Conservation (phyloP, 805 yeast genomes). For the Metschnikowia orientalis region DNA sequence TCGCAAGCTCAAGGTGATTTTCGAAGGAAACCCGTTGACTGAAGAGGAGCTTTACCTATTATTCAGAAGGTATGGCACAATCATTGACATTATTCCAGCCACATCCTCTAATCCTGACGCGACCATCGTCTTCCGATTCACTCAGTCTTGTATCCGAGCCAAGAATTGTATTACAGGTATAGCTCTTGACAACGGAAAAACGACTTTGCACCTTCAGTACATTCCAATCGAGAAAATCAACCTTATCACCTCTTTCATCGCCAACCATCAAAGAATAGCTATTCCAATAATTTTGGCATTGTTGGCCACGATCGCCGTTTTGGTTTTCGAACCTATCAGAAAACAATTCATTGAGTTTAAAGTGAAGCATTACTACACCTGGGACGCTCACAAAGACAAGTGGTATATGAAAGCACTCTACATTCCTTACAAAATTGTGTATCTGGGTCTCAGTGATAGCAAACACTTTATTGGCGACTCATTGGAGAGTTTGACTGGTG, state of each 20-base stretch:
- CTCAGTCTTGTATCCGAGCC: conserved; percentile 76
- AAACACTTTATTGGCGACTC: conserved; percentile 36
- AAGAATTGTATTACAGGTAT: conserved; percentile 88
- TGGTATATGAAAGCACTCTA: conserved; percentile 24
- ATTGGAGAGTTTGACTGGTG: conserved; percentile 11
- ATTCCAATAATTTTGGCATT: conserved; percentile 77
- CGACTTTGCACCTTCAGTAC: conserved; percentile 67
- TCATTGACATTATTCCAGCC: conserved; percentile 64
- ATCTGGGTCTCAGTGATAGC: conserved; percentile 27
- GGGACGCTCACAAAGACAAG: conserved; percentile 43
- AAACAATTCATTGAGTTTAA: conserved; percentile 72
- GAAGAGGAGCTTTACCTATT: conserved; percentile 79
- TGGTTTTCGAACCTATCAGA: conserved; percentile 90
- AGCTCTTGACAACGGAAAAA: conserved; percentile 50
- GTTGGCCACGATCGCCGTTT: conserved; percentile 74
- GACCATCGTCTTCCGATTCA: conserved; percentile 48
- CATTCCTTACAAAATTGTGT: conserved; percentile 25
- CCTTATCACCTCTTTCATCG: conserved; percentile 51
- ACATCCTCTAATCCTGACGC: conserved; percentile 47
- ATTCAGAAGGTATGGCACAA: conserved; percentile 83
- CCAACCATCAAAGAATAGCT: conserved; percentile 76
- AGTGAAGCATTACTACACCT: conserved; percentile 55
- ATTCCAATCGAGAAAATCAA: conserved; percentile 52
- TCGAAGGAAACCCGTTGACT: conserved; percentile 70
- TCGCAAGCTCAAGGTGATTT: conserved; percentile 55